Base-by-base conservation (phyloP, 768 basidiomycete species). In the Hydnomerulius pinastri region DNA sequence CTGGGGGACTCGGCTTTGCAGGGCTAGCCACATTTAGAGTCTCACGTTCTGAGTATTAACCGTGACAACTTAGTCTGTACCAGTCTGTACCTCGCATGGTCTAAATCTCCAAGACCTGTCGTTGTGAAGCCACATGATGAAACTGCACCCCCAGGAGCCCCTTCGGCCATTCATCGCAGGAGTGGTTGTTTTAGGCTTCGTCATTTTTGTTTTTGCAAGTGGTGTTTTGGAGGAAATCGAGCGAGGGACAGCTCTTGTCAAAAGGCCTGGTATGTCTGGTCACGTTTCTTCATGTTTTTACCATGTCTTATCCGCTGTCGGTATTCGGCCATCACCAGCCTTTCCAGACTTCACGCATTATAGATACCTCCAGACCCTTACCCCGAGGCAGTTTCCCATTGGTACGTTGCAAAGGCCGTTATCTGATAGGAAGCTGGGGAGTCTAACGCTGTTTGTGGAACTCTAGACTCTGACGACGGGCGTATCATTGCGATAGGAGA, bases 401-500 rank as follows among this genome's bases (percentile, higher is more conserved):
- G 69, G 86, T 87, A 54, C 48, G 64, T 53, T 42, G 29, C 33
- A 7, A 24, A n/a, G n/a, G n/a, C n/a, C 13, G 11, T 23, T 6
- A 1, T 25, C 13, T 5, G 10, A 20, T 20, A 15, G 36, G 39
- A 4, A 7, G 32, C 8, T n/a, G n/a, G 23, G 28, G 8, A 21
- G 32, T 21, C n/a, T n/a, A 4, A 30, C 25, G n/a, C 10, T 24
- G 18, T 41, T 46, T 24, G 20, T 35, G 9, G 32, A 10, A 17
- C 25, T 36, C 23, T 42, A 88, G 88, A 77, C 50, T 73, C 79
- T 12, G 65, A 76, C 3, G 59, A 70, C 23, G 73, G 66, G 54
- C 82, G 92, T 13, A 72, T 87, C 23, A 81, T 98, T 36, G 70
- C 92, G 52, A 72, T 97, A 11, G 95, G 94, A 7, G 95, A 98